Conservation (phyloP, 2,329 filamentous ascomycete genomes). For the Colletotrichum endophyticum region DNA sequence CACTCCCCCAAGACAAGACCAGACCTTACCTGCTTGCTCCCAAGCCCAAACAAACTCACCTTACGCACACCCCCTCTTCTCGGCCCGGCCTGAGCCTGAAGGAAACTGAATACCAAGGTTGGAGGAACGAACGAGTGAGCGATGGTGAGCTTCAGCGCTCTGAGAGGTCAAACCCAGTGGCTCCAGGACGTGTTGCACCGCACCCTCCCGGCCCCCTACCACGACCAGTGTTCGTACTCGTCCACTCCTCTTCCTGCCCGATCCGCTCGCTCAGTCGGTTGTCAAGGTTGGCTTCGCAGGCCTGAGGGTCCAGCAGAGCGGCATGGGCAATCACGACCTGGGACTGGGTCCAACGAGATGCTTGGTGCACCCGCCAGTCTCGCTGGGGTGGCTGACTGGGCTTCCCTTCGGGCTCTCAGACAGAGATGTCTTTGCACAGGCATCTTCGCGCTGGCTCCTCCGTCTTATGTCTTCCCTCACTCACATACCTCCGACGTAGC, state of each 20-base stretch:
- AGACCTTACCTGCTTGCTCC: background rate
- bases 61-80: background rate
- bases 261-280: background rate
- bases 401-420: background rate
- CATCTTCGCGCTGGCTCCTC: background rate
- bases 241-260: conserved; percentile 2
- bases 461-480: background rate
- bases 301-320: background rate
- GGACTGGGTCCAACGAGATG: background rate
- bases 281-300: background rate
- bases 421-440: background rate
- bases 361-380: background rate
- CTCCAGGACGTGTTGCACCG: background rate
- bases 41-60: background rate
- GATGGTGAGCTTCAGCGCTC: background rate
- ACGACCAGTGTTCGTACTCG: background rate
- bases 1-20: background rate
- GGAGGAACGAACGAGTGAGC: background rate
- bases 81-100: background rate
- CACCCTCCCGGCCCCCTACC: background rate
- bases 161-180: background rate
- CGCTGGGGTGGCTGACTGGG: background rate
- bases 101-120: background rate
- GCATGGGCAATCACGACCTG: background rate
- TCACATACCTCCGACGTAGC: background rate